These are phyloP conservation scores for Fusarium sp. DNA, from an alignment of 2,329 filamentous ascomycete genomes.

Conservation along the genomic window DNA sequence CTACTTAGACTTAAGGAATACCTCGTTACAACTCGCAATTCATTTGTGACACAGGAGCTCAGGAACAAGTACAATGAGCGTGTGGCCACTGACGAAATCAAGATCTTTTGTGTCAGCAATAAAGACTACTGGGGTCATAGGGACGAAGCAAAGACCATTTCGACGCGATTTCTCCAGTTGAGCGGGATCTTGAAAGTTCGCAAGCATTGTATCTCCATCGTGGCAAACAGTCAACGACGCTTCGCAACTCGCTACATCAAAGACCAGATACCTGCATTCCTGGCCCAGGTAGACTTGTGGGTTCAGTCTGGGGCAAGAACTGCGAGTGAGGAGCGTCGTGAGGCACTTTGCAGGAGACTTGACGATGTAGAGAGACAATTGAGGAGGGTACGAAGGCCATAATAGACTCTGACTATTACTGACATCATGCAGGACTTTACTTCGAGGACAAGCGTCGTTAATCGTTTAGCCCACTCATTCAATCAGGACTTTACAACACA, in stretches of 20 bases:
- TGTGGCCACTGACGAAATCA: slow-evolving; percentile 38
- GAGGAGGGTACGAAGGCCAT: slow-evolving; percentile 41
- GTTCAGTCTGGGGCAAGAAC: slow-evolving; percentile 53
- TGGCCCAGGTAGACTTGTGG: slow-evolving; percentile 55
- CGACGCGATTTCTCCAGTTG: slow-evolving; percentile 47
- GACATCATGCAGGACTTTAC: not conserved
- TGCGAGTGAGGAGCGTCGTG: slow-evolving; percentile 49
- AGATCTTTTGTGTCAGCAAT: slow-evolving; percentile 57
- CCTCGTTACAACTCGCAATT: slow-evolving; percentile 52
- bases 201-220: slow-evolving; percentile 55
- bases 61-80: slow-evolving; percentile 41
- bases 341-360: slow-evolving; percentile 46
- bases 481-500: slow-evolving; percentile 22
- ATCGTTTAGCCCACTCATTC: slow-evolving; percentile 5
- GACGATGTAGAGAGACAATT: slow-evolving; percentile 46
- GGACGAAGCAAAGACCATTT: slow-evolving; percentile 13
- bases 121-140: slow-evolving; percentile 52
- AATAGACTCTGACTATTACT: not conserved
- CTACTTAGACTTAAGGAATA: slow-evolving; percentile 44
- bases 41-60: slow-evolving; percentile 45
- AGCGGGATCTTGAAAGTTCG: slow-evolving; percentile 55
- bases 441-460: not conserved
- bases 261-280: slow-evolving; percentile 52
- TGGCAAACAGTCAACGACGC: slow-evolving; percentile 53
- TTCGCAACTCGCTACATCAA: slow-evolving; percentile 50